Base-by-base conservation (phyloP, 2,329 filamentous ascomycete species). In the Claviceps sp. region DNA sequence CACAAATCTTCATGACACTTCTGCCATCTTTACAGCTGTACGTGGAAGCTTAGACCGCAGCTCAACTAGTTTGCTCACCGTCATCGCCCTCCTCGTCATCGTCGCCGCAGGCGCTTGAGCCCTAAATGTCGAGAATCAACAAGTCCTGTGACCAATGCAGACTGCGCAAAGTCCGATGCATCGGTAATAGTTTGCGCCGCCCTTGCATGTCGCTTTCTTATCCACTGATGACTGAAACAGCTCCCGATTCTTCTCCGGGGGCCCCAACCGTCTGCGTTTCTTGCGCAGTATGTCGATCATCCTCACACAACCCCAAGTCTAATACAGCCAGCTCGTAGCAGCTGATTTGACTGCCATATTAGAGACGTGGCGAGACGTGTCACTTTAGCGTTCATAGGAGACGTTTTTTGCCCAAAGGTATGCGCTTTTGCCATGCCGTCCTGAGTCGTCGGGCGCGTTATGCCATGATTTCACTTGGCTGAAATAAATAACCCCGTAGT, bases 81-180 rank as follows among this genome's bases (percentile, higher is more conserved):
- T 34, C 24, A 45, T 45, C 43, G 16, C 16, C 43, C 7, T 30
- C 24, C 44, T 22, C 22, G 11, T 14, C 46, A n/a, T 38, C 46
- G 18, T 40, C 34, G 34, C 34, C 22, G 37, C 36, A 16, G 42
- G 20, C 49, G 30, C 14, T 22, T 11, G 26, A 43, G 7, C 5
- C 48, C 20, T 13, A n/a, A 22, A 51, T 51, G 49, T 51, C 49
- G 22, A 51, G 49, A 47, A 47, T 52, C 24, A 52, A 52, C 50
- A 52, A 52, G n/a, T 52, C 58, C n/a, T 60, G 58, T 48, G 58
- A 59, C 11, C 53, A 58, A 24, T 60, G 58, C 54, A 54, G 58
- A 40, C 48, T 55, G 22, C 57, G 58, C 24, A 60, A 60, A 47
- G 54, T 59, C 37, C 57, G 58, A 18, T 60, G 58, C 44, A 55